These are phyloP conservation scores for Wallemia ichthyophaga DNA, from an alignment of 1,284 basidiomycete species.

Conservation along the genomic window DNA sequence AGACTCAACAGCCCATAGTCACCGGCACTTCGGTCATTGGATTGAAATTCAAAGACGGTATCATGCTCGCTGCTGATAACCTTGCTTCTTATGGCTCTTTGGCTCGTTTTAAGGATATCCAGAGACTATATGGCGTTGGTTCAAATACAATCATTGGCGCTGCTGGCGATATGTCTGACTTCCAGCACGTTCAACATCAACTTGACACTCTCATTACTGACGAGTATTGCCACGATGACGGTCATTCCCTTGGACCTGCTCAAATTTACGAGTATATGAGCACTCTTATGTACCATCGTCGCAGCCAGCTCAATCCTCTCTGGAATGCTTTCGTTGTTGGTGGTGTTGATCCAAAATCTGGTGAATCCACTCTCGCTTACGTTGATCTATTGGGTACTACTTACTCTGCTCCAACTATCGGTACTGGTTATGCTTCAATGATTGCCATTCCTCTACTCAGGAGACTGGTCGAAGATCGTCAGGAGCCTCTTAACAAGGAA, in stretches of 20 bases:
- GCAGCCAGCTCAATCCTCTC: constrained; percentile 68
- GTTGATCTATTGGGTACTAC: constrained; percentile 94
- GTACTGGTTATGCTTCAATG: constrained; percentile 84
- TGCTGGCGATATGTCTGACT: constrained; percentile 91
- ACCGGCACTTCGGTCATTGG: constrained; percentile 89
- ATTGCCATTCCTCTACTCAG: constrained; percentile 79
- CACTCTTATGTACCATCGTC: constrained; percentile 64
- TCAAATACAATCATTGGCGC: constrained; percentile 63
- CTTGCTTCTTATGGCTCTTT: constrained; percentile 92
- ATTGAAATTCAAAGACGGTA: constrained; percentile 75
- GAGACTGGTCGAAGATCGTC: constrained; percentile 56
- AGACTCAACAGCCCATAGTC: constrained; percentile 43
- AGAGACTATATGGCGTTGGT: constrained; percentile 59
- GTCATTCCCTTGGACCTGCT: constrained; percentile 50
- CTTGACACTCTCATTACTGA: constrained; percentile 27
- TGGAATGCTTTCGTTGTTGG: constrained; percentile 91
- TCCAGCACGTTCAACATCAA: constrained; percentile 62
- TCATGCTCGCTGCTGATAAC: constrained; percentile 98
- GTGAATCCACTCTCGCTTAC: constrained; percentile 18
- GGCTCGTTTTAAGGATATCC: constrained; percentile 82
- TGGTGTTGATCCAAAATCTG: constrained; percentile 41
- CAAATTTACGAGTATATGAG: constrained; percentile 85
- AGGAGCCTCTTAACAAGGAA: constrained; percentile 41
- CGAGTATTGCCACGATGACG: constrained; percentile 53
- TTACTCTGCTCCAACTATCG: constrained; percentile 74